A percentile compares a stretch with the other conserved stretches of the same genome.
Conservation (phyloP, 139 green algal genomes). For the Chlorella sorokiniana region DNA sequence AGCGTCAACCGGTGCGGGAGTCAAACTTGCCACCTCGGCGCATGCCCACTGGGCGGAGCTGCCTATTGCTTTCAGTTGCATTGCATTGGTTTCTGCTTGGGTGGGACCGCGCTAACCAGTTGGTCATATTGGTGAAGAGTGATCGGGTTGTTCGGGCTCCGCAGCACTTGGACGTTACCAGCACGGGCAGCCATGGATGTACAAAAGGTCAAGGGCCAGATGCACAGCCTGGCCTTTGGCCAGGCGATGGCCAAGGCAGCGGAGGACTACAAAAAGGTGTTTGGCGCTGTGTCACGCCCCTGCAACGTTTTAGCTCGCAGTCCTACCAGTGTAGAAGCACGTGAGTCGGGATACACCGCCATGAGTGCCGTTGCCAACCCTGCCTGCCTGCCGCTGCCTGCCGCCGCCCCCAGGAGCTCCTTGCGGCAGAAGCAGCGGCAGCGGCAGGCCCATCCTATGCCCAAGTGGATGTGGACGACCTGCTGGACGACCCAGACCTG, state of each 20-base stretch:
- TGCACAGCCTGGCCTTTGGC: constrained; percentile 84
- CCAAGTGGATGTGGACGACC: constrained; percentile 77
- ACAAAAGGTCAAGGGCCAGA: constrained; percentile 37
- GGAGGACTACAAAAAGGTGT: constrained; percentile 83
- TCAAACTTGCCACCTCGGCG: too few species aligned
- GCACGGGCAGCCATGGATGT: not conserved
- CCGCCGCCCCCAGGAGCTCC: constrained; percentile 35
- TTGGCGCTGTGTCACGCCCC: not conserved
- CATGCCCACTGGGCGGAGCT: too few species aligned
- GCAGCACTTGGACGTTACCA: not conserved
- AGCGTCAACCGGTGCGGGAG: too few species aligned
- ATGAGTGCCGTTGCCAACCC: not conserved
- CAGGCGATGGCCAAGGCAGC: constrained; percentile 83
- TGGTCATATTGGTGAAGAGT: not conserved
- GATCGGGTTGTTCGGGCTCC: not conserved
- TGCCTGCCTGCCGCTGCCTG: not conserved
- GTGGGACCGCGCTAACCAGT: too few species aligned
- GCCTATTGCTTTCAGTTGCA: too few species aligned
- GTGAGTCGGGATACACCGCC: not conserved
- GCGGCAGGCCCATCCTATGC: constrained; percentile 28
- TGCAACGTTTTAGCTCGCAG: not conserved
- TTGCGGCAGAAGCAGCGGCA: constrained; percentile 43
- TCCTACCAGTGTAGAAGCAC: not conserved
- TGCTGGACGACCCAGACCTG: constrained; percentile 77
- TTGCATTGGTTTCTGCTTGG: too few species aligned